Percentiles rank a stretch among this genome's conserved stretches.
These are phyloP conservation scores for Penicillium sp. DNA, from an alignment of 2,329 filamentous ascomycete genomes.

Conservation along the genomic window DNA sequence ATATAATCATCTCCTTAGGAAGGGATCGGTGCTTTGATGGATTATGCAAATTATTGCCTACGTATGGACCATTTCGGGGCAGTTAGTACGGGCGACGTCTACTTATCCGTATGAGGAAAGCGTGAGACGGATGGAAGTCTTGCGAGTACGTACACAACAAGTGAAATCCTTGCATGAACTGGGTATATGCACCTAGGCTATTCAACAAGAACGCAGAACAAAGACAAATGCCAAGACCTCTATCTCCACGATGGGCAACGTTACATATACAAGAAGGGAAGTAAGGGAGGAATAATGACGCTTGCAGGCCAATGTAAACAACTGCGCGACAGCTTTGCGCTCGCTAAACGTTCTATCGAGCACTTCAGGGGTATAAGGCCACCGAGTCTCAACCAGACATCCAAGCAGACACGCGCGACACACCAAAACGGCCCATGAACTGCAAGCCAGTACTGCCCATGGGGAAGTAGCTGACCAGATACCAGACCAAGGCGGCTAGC, in stretches of 20 bases:
- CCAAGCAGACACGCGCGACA: constrained; percentile 81
- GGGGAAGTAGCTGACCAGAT: constrained; percentile 94
- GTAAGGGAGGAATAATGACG: background rate
- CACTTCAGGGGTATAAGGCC: background rate
- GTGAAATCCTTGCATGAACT: background rate
- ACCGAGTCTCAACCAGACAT: constrained; percentile 64
- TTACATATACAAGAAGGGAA: constrained; percentile 5
- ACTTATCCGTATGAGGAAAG: background rate
- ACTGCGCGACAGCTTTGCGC: background rate
- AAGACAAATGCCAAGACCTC: constrained; percentile 6
- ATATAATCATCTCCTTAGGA: too few relatives aligned
- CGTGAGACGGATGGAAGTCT: background rate
- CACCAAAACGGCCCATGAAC: constrained; percentile 82
- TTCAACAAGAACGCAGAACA: background rate
- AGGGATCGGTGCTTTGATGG: too few relatives aligned
- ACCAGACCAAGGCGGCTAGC: constrained; percentile 81
- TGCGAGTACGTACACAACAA: background rate
- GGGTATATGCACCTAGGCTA: background rate
- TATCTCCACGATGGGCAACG: background rate
- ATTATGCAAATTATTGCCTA: background rate
- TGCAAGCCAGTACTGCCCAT: constrained; percentile 90
- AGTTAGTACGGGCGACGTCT: background rate
- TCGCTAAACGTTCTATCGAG: background rate
- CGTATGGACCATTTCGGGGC: background rate
- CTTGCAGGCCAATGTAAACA: background rate